phyloP scores from a whole-genome alignment of 257 asterid genomes.

The Salvia miltiorrhiza region DNA sequence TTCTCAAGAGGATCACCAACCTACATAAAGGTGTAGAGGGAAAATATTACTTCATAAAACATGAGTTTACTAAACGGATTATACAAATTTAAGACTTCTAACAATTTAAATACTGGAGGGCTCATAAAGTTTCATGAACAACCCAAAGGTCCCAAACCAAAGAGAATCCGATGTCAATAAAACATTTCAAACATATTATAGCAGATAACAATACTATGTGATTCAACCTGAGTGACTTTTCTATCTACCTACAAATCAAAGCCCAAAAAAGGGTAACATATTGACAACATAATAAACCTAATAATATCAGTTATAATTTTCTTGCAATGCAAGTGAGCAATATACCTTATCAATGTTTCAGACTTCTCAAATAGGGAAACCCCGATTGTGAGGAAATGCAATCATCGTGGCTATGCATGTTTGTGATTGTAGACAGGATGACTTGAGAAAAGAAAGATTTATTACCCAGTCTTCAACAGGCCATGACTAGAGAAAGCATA shows the following conservation, averaged over 20 bases:
- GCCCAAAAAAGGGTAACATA: conserved; percentile 2
- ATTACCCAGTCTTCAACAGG: not conserved
- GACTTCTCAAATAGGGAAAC: conserved; percentile 6
- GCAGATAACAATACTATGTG: not conserved
- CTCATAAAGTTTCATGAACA: not conserved
- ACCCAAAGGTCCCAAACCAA: conserved; percentile 4
- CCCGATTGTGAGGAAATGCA: conserved; percentile 6
- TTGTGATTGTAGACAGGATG: not conserved
- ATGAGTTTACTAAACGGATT: conserved; percentile 1
- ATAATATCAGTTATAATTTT: conserved; percentile 1
- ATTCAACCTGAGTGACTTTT: not conserved
- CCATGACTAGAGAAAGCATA: not conserved
- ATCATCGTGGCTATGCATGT: not conserved
- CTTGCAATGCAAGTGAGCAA: not conserved
- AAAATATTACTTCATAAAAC: conserved; percentile 13
- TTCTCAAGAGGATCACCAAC: conserved; percentile 99
- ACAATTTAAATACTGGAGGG: not conserved
- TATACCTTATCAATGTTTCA: not conserved
- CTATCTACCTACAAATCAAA: not conserved
- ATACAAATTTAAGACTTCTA: not conserved
- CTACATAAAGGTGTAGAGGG: conserved; percentile 39
- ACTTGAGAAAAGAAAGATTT: not conserved
- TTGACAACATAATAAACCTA: not conserved
- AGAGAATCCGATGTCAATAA: not conserved
- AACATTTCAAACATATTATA: not conserved